phyloP scores from a whole-genome alignment of 768 basidiomycete species.

The Lentinula raphanica region DNA sequence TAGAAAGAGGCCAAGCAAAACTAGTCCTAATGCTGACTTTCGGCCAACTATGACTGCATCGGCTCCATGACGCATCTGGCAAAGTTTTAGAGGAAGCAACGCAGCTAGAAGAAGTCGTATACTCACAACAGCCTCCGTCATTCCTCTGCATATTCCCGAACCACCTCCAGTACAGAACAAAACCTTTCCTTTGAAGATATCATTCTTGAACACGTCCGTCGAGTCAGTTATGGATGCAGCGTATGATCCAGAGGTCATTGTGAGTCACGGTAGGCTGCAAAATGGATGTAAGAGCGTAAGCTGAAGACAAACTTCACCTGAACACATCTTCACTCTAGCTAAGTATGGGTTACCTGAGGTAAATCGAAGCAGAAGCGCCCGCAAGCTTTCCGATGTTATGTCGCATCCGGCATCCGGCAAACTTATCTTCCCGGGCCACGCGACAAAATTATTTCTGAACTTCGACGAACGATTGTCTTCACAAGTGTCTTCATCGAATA shows the following conservation, averaged over 20 bases:
- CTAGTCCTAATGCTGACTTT: constrained; percentile 49
- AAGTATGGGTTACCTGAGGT: too few species aligned
- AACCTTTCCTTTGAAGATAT: constrained; percentile 88
- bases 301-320: not conserved
- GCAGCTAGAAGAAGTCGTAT: not conserved
- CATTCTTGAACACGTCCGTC: constrained; percentile 61
- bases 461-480: too few species aligned
- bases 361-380: too few species aligned
- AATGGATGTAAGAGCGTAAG: not conserved
- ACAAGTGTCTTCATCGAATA: too few species aligned
- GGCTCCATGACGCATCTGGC: constrained; percentile 79
- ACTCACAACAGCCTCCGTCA: constrained; percentile 79
- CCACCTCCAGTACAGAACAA: constrained; percentile 89
- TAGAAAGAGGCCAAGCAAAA: not conserved
- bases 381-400: too few species aligned
- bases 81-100: not conserved
- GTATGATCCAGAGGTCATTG: constrained; percentile 37
- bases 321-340: too few species aligned
- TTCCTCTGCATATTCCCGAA: constrained; percentile 87
- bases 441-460: too few species aligned
- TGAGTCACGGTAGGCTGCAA: not conserved
- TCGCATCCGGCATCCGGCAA: too few species aligned
- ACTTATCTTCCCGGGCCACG: too few species aligned
- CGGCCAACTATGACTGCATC: constrained; percentile 79
- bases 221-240: constrained; percentile 48